Conservation (phyloP, 495 filamentous ascomycete genomes). For the Penicillium bialowiezense region DNA sequence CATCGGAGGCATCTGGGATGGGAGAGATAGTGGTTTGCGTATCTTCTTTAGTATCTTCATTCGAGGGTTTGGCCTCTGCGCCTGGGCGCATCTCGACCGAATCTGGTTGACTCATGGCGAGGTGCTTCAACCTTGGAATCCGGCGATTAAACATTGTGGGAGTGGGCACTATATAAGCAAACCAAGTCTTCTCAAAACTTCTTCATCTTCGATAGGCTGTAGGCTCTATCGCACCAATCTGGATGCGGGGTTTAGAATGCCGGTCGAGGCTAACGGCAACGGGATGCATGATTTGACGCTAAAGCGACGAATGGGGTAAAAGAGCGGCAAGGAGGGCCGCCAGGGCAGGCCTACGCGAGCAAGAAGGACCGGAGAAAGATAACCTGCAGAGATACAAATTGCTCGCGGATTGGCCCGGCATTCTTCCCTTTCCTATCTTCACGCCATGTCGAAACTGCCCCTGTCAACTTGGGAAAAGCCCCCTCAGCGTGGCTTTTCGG, state of each 20-base stretch:
- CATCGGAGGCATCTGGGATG: conserved; percentile 2
- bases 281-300: not conserved
- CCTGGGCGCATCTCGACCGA: not conserved
- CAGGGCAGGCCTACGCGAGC: not conserved
- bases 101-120: not conserved
- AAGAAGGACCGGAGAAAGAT: not conserved
- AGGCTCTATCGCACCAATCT: not conserved
- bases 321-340: not conserved
- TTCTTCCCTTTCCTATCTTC: not conserved
- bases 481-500: conserved; percentile 1
- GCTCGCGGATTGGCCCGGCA: not conserved
- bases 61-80: not conserved
- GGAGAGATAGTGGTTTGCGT: not conserved
- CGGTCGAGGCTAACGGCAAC: not conserved
- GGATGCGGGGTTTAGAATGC: not conserved
- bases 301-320: not conserved
- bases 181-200: too few relatives aligned
- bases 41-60: not conserved
- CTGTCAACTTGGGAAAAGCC: not conserved
- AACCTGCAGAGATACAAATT: not conserved
- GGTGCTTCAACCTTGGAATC: not conserved
- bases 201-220: not conserved
- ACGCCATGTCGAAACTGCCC: not conserved
- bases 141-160: not conserved
- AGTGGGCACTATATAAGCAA: not conserved